phyloP scores from a whole-genome alignment of 2,329 filamentous ascomycete species.

The Aspergillus sp. region DNA sequence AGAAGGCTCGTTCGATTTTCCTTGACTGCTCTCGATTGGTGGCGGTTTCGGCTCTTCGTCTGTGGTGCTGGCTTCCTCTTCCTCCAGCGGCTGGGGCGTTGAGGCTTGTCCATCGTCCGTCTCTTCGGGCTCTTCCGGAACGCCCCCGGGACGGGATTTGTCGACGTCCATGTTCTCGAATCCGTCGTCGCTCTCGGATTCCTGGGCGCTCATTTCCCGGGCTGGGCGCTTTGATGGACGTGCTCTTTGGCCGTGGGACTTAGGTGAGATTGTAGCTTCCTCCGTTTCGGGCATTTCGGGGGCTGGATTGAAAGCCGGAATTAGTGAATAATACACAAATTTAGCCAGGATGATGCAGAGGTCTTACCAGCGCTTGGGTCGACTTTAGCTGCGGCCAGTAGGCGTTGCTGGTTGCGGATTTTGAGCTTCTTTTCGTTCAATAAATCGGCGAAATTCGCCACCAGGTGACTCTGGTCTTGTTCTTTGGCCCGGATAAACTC shows the following conservation, averaged over 20 bases:
- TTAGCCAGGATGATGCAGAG: not conserved
- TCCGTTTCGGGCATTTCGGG: no score
- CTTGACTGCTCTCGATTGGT: constrained; percentile 1
- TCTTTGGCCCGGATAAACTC: constrained; percentile 49
- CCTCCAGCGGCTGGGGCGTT: constrained; percentile 26
- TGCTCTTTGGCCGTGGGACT: constrained; percentile 9
- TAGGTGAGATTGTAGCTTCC: constrained; percentile 7
- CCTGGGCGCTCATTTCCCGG: constrained; percentile 10
- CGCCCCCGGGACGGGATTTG: constrained; percentile 6
- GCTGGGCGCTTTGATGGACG: constrained; percentile 21
- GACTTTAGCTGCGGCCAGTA: constrained; percentile 43
- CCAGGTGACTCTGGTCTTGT: constrained; percentile 47
- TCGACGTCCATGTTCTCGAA: constrained; percentile 32
- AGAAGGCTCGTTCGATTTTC: constrained; percentile 2
- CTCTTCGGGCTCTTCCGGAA: constrained; percentile 10
- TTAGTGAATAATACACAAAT: not conserved
- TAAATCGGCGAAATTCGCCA: constrained; percentile 50
- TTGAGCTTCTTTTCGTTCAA: constrained; percentile 58
- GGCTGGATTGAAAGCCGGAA: not conserved
- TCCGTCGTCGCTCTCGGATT: constrained; percentile 22
- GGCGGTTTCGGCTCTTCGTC: constrained; percentile 16
- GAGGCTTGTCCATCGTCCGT: constrained; percentile 18
- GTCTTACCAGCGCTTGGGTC: constrained; percentile 29
- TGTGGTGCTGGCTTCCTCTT: constrained; percentile 20
- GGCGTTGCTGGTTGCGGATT: constrained; percentile 52